Evolutionary conservation across 805 yeast genomes (phyloP).

Genomic region (Torulaspora indica): DNA sequence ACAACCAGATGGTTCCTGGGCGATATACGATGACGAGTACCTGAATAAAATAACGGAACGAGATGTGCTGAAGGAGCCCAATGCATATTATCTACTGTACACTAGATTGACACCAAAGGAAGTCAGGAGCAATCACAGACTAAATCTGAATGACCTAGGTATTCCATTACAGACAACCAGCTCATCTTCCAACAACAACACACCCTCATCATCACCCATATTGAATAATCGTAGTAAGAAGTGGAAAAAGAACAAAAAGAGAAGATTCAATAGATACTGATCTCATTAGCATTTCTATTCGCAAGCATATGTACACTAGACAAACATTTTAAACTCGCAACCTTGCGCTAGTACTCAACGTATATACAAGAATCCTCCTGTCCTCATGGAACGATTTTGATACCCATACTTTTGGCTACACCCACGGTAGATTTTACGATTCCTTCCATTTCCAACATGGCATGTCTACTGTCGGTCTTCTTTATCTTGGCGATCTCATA

Average conservation of each 20-base stretch:
- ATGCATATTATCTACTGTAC: conserved; percentile 87
- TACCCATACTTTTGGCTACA: conserved; percentile 87
- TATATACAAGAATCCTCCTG: conserved; percentile 3
- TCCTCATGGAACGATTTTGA: conserved; percentile 62
- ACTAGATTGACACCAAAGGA: conserved; percentile 64
- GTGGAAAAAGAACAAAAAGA: conserved; percentile 32
- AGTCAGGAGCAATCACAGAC: conserved; percentile 16
- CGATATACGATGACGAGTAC: conserved; percentile 89
- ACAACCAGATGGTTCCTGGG: conserved; percentile 92
- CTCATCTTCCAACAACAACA: conserved; percentile 9
- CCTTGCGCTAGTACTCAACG: neutral
- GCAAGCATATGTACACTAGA: conserved; percentile 6
- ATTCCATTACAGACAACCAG: conserved; percentile 16
- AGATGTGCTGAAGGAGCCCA: conserved; percentile 72
- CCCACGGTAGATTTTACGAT: conserved; percentile 79
- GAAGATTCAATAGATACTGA: conserved; percentile 25
- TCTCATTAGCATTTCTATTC: neutral
- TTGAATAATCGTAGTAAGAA: conserved; percentile 18
- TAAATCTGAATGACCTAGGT: conserved; percentile 13
- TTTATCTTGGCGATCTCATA: conserved; percentile 94
- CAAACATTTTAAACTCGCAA: conserved; percentile 3
- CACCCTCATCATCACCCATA: conserved; percentile 17
- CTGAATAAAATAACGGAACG: conserved; percentile 67
- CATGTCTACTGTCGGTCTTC: conserved; percentile 77
- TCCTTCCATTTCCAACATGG: conserved; percentile 61